Percentiles rank a stretch among this genome's conserved stretches.
Conservation (phyloP, 768 basidiomycete genomes). For the Pisolithus orientalis region DNA sequence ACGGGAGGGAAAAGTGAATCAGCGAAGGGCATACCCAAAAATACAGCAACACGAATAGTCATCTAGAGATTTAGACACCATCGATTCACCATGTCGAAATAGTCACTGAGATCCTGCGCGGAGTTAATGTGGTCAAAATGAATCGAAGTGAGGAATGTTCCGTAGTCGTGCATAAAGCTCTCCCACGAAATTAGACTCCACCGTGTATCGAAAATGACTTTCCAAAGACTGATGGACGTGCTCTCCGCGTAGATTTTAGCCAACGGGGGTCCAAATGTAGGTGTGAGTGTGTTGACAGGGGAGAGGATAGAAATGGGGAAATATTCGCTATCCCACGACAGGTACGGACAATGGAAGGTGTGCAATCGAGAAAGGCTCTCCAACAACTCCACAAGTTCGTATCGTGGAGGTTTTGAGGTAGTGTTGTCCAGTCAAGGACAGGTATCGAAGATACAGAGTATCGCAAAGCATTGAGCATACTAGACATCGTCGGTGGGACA, state of each 20-base stretch:
- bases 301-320: constrained; percentile 4
- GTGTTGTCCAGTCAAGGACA: constrained; percentile 14
- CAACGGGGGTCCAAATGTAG: not conserved
- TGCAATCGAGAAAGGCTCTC: constrained; percentile 8
- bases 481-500: not conserved
- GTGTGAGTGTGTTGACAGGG: constrained; percentile 11
- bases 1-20: constrained; percentile 10
- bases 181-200: constrained; percentile 1
- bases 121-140: not conserved
- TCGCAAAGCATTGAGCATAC: constrained; percentile 11
- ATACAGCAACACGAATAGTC: constrained; percentile 8
- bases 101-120: not conserved
- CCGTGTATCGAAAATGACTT: constrained; percentile 12
- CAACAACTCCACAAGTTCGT: constrained; percentile 2
- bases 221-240: constrained; percentile 7
- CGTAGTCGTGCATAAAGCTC: constrained; percentile 9
- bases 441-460: constrained; percentile 10
- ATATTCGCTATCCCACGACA: not conserved
- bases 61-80: constrained; percentile 16
- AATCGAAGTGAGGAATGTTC: constrained; percentile 14
- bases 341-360: not conserved
- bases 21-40: not conserved
- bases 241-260: not conserved
- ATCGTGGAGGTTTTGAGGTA: not conserved
- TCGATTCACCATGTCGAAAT: constrained; percentile 5